Percentiles rank a stretch among this genome's conserved stretches.
Conservation (phyloP, 176 grass and related monocot genomes). For the Aegilops umbellulata region DNA sequence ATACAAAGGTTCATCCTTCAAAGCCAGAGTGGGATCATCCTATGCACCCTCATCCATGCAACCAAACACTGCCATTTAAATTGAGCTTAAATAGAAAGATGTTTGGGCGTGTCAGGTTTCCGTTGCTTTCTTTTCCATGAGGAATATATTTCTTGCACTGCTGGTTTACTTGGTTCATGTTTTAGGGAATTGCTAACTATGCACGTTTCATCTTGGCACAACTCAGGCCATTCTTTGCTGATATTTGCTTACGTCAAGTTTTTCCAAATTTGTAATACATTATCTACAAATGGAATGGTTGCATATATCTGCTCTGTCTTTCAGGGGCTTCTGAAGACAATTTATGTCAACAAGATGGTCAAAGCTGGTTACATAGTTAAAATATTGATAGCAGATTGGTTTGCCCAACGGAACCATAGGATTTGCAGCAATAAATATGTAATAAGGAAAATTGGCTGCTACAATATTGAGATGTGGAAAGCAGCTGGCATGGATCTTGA, state of each 20-base stretch:
- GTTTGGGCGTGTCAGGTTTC: background rate
- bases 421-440: background rate
- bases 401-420: background rate
- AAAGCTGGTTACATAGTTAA: background rate
- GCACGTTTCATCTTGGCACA: background rate
- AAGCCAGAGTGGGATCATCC: too few species aligned
- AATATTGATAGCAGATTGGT: conserved; percentile 20
- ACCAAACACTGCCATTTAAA: too few species aligned
- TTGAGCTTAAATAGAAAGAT: background rate
- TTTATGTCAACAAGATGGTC: background rate
- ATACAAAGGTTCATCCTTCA: too few species aligned
- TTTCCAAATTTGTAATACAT: background rate
- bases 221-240: background rate
- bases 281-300: background rate
- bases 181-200: background rate
- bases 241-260: background rate
- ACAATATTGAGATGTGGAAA: conserved; percentile 7
- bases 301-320: background rate
- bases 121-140: background rate
- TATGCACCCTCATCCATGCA: too few species aligned
- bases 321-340: background rate
- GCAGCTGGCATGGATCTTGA: background rate
- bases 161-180: background rate
- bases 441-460: background rate
- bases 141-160: background rate